Conservation (phyloP, 2,329 filamentous ascomycete species). For the Stagonosporopsis vannaccii region DNA sequence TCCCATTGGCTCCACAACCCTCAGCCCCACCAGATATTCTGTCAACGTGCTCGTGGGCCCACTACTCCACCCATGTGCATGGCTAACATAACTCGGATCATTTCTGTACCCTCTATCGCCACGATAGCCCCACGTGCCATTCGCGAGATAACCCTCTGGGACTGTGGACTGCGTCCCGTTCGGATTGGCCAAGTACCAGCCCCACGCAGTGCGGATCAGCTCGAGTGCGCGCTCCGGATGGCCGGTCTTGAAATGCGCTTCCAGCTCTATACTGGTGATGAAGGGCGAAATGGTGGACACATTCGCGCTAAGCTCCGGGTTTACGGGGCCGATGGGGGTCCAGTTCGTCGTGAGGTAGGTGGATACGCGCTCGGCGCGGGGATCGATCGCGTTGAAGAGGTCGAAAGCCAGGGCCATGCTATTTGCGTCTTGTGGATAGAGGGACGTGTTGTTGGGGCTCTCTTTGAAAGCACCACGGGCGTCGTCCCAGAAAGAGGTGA, state of each 20-base stretch:
- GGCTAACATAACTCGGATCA: constrained; percentile 54
- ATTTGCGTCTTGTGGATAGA: constrained; percentile 62
- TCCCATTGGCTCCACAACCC: constrained; percentile 51
- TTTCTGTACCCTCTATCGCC: constrained; percentile 60
- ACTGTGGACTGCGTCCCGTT: constrained; percentile 66
- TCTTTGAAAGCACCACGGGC: constrained; percentile 47
- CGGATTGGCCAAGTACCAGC: constrained; percentile 65
- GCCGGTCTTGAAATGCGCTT: constrained; percentile 61
- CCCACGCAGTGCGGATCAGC: constrained; percentile 65
- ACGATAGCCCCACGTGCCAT: constrained; percentile 66
- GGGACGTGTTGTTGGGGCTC: constrained; percentile 46
- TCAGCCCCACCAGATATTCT: constrained; percentile 55
- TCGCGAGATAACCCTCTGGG: constrained; percentile 64
- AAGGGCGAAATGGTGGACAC: constrained; percentile 59
- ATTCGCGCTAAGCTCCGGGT: constrained; percentile 65
- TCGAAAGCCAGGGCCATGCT: constrained; percentile 62
- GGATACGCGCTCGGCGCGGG: constrained; percentile 53
- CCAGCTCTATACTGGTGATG: constrained; percentile 66
- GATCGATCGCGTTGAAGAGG: constrained; percentile 46
- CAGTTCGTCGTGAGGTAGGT: constrained; percentile 59
- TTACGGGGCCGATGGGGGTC: constrained; percentile 62
- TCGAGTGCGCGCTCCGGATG: constrained; percentile 61
- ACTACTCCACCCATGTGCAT: constrained; percentile 54
- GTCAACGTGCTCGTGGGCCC: constrained; percentile 43
- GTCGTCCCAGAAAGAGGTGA: constrained; percentile 35